Conservation (phyloP, 768 basidiomycete species). For the Amanita molliuscula region DNA sequence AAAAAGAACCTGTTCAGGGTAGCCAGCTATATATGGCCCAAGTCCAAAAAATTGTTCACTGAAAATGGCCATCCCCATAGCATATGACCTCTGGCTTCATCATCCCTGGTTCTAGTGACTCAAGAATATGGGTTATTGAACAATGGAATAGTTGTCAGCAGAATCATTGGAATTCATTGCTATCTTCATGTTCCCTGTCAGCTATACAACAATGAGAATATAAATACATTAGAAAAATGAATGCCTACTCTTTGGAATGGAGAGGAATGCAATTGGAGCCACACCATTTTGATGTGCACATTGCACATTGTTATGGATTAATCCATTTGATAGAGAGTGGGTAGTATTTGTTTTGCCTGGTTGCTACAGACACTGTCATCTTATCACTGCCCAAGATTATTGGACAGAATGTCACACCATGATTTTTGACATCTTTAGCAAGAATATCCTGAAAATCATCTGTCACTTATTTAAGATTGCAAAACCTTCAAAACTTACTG, state of each 20-base stretch:
- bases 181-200: not conserved
- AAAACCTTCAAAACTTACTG: not conserved
- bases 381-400: not conserved
- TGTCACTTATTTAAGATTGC: not conserved
- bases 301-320: not conserved
- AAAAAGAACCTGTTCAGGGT: not conserved
- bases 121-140: not conserved
- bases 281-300: not conserved
- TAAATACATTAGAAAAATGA: not conserved
- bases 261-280: not conserved
- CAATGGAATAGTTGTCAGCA: not conserved
- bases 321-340: not conserved
- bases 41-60: not conserved
- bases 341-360: not conserved
- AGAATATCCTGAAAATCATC: not conserved
- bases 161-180: not conserved
- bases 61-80: not conserved
- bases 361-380: not conserved
- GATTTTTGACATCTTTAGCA: not conserved
- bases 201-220: not conserved
- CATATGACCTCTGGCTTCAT: not conserved
- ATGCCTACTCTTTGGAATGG: constrained; percentile 11
- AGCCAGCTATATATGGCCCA: not conserved
- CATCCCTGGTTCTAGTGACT: not conserved
- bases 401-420: not conserved